Base-by-base conservation (phyloP, 2,329 filamentous ascomycete genomes). In the Pestalotiopsis sp. region DNA sequence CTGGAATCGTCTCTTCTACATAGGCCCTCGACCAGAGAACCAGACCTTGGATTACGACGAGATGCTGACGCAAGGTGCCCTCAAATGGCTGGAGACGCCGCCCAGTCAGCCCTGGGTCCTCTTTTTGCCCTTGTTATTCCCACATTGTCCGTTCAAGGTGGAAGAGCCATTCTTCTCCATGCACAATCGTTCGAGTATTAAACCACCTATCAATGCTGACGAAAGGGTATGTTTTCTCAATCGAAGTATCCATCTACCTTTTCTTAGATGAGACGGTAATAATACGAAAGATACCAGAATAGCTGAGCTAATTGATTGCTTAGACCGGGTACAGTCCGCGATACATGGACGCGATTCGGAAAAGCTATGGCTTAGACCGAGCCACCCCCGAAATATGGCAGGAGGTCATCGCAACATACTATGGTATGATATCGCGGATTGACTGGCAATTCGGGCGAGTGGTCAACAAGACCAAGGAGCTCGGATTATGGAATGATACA, bases 111-210 rank as follows among this genome's bases (percentile, higher is more conserved):
- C 82, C 1, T 84, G 80, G 81, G 79, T 83, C 0, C 69, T 84
- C 0, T 84, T 82, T 66, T 74, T 84, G 77, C 81, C 82, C 0
- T 72, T 83, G 0, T 71, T 82, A 5, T 83, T 85, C 69, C 82
- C 83, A 0, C 81, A 85, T 70, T 83, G 80, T n/a, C 83, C 83
- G 0, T 85, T 85, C 45, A 76, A 81, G 25, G 82, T 85, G 1
- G 83, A 86, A 68, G 83, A 85, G 72, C 83, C 83, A 0, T 85
- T 80, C 66, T 84, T 85, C 68, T 82, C 79, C 11, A 83, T 84
- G 81, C 84, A 85, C 63, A 76, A 82, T 38, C 78, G 82, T 3
- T 65, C 71, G 0, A 66, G 74, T 1, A 76, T 82, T 4, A 31
- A 56, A 57, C 71, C 74, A 0, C 40, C 62, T 3, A 65, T 70